Evolutionary conservation across 2,329 filamentous ascomycete genomes (phyloP), one percentile per base, ranked within the genome.

Genomic region (Penicillium sp.): DNA sequence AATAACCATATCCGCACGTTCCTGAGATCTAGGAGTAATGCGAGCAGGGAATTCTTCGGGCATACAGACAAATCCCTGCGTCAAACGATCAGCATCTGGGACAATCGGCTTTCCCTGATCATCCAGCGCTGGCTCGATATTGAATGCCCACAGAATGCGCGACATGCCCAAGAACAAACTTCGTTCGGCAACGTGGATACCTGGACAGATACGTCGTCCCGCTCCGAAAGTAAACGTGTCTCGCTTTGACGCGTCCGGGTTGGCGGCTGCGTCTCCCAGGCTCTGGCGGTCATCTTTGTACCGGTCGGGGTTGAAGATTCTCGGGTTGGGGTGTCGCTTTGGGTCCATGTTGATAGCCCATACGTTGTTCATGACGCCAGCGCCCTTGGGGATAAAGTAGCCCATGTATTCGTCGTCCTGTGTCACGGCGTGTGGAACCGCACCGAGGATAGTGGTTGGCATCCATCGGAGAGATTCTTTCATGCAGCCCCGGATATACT

Each of bases 121-220:
- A 59, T 76, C 73, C 13, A 63, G 62, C 1, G 68, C 56, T 0
- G 71, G 66, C 39, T 59, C 46, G n/a, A 81, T 73, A 46, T 80
- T 66, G 62, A 81, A 83, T 0, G 76, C 78, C 80, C 82, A 84
- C 33, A 83, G 66, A 22, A 84, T 73, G 3, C 80, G 75, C 4
- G 81, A 74, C 35, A 83, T 78, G 13, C 69, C 77, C 7, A 84
- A 71, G 62, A 81, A 83, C 14, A 85, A 62, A 10, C 74, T 77
- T 6, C 78, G 77, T 56, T 82, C 79, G 0, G 82, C 82, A 2
- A 87, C 74, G 54, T 85, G 81, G 33, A 84, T 82, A 0, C 85
- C 85, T 3, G 81, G 84, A 68, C 85, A 88, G 44, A 86, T 78
- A 24, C 85, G 77, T 6, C 84, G 76, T 1, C 85, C 84, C 9